Conservation (phyloP, 306 rosid genomes). For the Quercus dentata region DNA sequence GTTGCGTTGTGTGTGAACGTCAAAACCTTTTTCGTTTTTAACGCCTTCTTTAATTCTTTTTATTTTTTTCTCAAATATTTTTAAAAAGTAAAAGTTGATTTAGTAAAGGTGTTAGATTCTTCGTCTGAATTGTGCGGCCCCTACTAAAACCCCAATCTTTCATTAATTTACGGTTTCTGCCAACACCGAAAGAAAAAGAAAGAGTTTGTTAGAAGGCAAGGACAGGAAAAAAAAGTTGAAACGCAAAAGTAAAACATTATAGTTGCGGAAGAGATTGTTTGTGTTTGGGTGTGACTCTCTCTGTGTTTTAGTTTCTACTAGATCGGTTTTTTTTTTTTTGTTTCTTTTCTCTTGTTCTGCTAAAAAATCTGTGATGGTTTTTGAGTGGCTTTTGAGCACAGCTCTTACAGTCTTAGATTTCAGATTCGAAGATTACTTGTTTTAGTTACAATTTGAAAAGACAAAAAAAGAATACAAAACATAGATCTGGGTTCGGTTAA, state of each 20-base stretch:
- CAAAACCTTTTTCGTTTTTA: too few species aligned
- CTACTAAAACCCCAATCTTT: constrained; percentile 5
- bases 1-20: too few species aligned
- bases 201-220: constrained; percentile 5
- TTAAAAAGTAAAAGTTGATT: neutral
- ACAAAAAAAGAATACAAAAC: neutral
- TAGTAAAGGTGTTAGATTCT: constrained; percentile 37
- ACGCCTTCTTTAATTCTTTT: too few species aligned
- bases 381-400: neutral
- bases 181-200: constrained; percentile 8
- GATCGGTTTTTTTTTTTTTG: neutral
- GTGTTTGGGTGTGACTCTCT: too few species aligned
- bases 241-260: neutral
- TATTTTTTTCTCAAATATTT: neutral
- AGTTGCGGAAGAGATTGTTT: neutral
- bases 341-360: too few species aligned
- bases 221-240: neutral
- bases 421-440: neutral
- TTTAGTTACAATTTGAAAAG: neutral
- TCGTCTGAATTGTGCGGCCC: constrained; percentile 17
- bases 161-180: constrained; percentile 38
- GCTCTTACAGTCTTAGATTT: neutral
- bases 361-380: neutral
- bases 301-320: neutral
- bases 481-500: neutral